Conservation (phyloP, 768 basidiomycete genomes). For the Mycena albidolilacea region DNA sequence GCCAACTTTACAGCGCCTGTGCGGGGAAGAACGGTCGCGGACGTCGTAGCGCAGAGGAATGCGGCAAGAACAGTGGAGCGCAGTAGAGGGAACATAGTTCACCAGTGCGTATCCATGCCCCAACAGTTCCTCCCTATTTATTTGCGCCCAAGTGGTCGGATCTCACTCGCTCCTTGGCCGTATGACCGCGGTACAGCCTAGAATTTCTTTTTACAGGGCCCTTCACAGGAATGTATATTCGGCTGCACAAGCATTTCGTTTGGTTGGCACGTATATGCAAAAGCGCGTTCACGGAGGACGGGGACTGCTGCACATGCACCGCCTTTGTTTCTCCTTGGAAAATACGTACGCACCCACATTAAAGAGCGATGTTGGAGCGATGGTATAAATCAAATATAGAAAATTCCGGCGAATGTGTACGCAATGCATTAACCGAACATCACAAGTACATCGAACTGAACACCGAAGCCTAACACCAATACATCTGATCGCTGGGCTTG, state of each 20-base stretch:
- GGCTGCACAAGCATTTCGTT: neutral
- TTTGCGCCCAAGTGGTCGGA: slow-evolving; percentile 32
- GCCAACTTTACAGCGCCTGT: slow-evolving; percentile 52
- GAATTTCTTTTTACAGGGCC: neutral
- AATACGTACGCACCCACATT: neutral
- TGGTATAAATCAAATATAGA: neutral
- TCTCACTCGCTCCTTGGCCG: slow-evolving; percentile 2
- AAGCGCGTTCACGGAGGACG: neutral
- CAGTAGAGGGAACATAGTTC: slow-evolving; percentile 38
- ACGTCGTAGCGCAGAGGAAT: slow-evolving; percentile 39
- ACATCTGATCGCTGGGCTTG: neutral
- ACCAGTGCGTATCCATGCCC: neutral
- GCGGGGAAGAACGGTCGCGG: slow-evolving; percentile 42
- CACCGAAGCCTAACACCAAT: slow-evolving; percentile 21
- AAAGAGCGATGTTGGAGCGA: slow-evolving; percentile 8
- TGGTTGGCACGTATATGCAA: neutral
- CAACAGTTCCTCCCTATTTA: slow-evolving; percentile 38
- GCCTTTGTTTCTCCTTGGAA: neutral
- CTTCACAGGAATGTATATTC: neutral
- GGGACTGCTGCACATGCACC: neutral
- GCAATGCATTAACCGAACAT: neutral
- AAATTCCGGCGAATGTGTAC: slow-evolving; percentile 23
- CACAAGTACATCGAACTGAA: neutral
- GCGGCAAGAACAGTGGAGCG: slow-evolving; percentile 37
- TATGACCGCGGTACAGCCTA: slow-evolving; percentile 8